Conservation (phyloP, 371 early-diverging fungal species). For the Mucor piriformis region DNA sequence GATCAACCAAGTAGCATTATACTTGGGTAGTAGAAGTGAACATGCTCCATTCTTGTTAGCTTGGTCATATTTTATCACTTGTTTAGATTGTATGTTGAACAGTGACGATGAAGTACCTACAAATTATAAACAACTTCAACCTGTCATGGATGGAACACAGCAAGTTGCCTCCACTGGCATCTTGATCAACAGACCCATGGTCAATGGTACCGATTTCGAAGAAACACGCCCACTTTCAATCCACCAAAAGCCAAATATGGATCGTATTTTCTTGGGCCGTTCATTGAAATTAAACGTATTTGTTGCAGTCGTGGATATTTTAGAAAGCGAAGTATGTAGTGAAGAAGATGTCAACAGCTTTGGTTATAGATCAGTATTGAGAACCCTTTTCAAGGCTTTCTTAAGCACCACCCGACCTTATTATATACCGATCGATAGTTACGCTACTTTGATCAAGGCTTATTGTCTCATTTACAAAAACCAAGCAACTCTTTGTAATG, state of each 20-base stretch:
- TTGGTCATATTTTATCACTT: constrained; percentile 45
- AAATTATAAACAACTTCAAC: constrained; percentile 16
- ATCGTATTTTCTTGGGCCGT: constrained; percentile 34
- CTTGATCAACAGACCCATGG: constrained; percentile 24
- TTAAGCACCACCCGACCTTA: constrained; percentile 29
- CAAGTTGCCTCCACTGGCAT: neutral
- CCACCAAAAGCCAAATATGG: constrained; percentile 23
- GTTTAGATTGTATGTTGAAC: constrained; percentile 15
- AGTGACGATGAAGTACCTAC: constrained; percentile 5
- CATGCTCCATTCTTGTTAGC: constrained; percentile 42
- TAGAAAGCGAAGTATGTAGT: constrained; percentile 28
- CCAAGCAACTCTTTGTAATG: constrained; percentile 30
- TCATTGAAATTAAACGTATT: constrained; percentile 42
- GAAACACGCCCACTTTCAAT: constrained; percentile 13
- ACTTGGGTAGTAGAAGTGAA: constrained; percentile 28
- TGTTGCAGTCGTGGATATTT: constrained; percentile 13
- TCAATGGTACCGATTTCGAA: constrained; percentile 9
- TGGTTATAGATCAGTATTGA: constrained; percentile 31
- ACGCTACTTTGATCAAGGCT: constrained; percentile 27
- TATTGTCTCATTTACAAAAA: constrained; percentile 28
- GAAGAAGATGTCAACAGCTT: constrained; percentile 37
- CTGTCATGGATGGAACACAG: constrained; percentile 24
- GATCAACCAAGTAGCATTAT: constrained; percentile 34
- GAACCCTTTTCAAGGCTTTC: constrained; percentile 31
- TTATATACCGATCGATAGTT: constrained; percentile 33